A percentile compares a stretch with the other conserved stretches of the same genome.
Conservation (phyloP, 495 filamentous ascomycete genomes). For the Rhypophila decipiens region DNA sequence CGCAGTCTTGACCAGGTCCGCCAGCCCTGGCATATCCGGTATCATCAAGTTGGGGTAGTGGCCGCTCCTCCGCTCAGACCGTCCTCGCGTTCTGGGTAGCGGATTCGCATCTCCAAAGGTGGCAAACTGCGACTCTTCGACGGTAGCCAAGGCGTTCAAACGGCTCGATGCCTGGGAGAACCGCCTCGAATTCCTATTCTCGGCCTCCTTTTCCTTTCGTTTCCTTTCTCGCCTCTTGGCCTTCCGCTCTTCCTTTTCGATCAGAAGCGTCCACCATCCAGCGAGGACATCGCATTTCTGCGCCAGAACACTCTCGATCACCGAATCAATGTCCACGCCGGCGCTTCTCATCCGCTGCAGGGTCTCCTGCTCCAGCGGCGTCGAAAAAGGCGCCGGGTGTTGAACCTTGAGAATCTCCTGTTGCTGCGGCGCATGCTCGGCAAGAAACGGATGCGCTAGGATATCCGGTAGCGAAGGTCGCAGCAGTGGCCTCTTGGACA, state of each 20-base stretch:
- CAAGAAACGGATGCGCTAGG: constrained; percentile 78
- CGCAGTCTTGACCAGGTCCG: constrained; percentile 45
- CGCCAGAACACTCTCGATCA: constrained; percentile 88
- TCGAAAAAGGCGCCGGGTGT: constrained; percentile 79
- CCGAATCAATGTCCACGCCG: constrained; percentile 87
- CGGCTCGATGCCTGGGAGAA: constrained; percentile 82
- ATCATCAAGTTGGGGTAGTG: constrained; percentile 42
- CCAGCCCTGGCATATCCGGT: constrained; percentile 67
- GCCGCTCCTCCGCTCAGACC: constrained; percentile 45
- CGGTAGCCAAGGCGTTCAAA: constrained; percentile 69
- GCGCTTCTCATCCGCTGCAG: constrained; percentile 91
- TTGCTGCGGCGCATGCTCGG: constrained; percentile 82
- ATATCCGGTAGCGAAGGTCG: constrained; percentile 85
- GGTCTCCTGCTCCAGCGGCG: constrained; percentile 82
- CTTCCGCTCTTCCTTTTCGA: constrained; percentile 95
- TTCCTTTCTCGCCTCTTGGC: constrained; percentile 75
- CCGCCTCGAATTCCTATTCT: constrained; percentile 72
- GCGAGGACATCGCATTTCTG: constrained; percentile 84
- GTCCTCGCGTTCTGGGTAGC: constrained; percentile 52
- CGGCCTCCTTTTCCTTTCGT: constrained; percentile 74
- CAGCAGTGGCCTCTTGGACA: constrained; percentile 83
- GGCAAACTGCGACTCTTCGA: constrained; percentile 56
- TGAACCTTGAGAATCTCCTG: constrained; percentile 83
- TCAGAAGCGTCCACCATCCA: constrained; percentile 92
- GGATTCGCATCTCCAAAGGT: constrained; percentile 40